These are phyloP conservation scores for Fagus sylvatica DNA, from an alignment of 306 rosid genomes.

Conservation along the genomic window DNA sequence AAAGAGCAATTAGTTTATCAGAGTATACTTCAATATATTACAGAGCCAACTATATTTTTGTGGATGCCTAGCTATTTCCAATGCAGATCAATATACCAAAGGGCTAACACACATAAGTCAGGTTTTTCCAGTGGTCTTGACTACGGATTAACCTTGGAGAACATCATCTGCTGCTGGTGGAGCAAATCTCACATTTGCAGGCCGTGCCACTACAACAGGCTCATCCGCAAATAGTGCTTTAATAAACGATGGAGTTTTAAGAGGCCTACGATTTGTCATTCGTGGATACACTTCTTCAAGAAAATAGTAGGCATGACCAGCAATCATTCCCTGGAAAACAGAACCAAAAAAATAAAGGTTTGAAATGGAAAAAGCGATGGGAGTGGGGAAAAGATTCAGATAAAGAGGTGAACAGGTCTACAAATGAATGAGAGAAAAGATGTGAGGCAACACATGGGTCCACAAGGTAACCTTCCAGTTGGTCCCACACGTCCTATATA, in stretches of 20 bases:
- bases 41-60: slow-evolving; percentile 32
- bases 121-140: background rate
- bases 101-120: background rate
- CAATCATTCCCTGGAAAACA: slow-evolving; percentile 84
- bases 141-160: slow-evolving; percentile 56
- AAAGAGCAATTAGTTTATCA: slow-evolving; percentile 14
- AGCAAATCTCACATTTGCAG: slow-evolving; percentile 81
- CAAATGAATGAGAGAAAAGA: background rate
- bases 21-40: slow-evolving; percentile 44
- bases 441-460: background rate
- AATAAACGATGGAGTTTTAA: slow-evolving; percentile 85
- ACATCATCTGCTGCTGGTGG: slow-evolving; percentile 65
- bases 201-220: slow-evolving; percentile 75
- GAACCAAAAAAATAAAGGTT: background rate
- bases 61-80: slow-evolving; percentile 22
- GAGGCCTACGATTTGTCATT: slow-evolving; percentile 86
- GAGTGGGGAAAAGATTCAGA: background rate
- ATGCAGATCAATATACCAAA: background rate
- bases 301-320: slow-evolving; percentile 96
- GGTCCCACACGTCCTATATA: background rate
- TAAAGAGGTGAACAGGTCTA: slow-evolving; percentile 13
- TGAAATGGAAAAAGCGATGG: background rate
- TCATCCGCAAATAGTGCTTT: slow-evolving; percentile 88
- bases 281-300: slow-evolving; percentile 91
- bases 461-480: background rate